Percentiles rank a stretch among this genome's conserved stretches.
Evolutionary conservation across 1,284 basidiomycete species (phyloP).

Genomic region (Pseudozyma thailandica): DNA sequence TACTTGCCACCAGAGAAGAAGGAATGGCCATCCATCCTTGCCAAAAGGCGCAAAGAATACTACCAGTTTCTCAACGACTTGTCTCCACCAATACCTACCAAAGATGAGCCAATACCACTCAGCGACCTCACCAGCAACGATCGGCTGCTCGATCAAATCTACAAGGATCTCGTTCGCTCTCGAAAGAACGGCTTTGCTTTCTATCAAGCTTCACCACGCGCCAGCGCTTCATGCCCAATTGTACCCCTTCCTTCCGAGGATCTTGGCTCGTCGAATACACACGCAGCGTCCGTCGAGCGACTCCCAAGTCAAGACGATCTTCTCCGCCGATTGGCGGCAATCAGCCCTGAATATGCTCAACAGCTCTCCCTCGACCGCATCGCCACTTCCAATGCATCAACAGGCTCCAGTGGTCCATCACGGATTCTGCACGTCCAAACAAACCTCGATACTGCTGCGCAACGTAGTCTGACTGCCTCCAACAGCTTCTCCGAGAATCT

Average conservation of each 20-base stretch:
- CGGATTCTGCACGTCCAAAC: constrained; percentile 31
- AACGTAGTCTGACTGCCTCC: not conserved
- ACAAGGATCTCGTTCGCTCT: constrained; percentile 58
- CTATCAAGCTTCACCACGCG: constrained; percentile 44
- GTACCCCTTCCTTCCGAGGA: constrained; percentile 15
- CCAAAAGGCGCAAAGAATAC: constrained; percentile 58
- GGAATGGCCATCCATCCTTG: constrained; percentile 52
- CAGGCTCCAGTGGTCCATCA: constrained; percentile 9
- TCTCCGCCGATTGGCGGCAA: constrained; percentile 35
- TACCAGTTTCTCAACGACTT: constrained; percentile 61
- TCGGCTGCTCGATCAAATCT: constrained; percentile 60
- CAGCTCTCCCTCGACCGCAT: constrained; percentile 34
- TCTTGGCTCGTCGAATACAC: not conserved
- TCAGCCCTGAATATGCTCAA: constrained; percentile 49
- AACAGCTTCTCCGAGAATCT: not conserved
- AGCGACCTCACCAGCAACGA: constrained; percentile 42
- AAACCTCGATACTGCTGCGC: constrained; percentile 1
- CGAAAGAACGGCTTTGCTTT: constrained; percentile 62
- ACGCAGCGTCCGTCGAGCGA: constrained; percentile 7
- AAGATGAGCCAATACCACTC: not conserved
- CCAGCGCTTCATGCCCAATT: constrained; percentile 45
- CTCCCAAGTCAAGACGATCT: constrained; percentile 26
- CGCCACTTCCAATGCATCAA: constrained; percentile 12
- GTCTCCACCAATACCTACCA: constrained; percentile 14
- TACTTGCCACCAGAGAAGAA: constrained; percentile 62